phyloP scores from a whole-genome alignment of 2,329 filamentous ascomycete genomes.

The Pseudogymnoascus sp. region DNA sequence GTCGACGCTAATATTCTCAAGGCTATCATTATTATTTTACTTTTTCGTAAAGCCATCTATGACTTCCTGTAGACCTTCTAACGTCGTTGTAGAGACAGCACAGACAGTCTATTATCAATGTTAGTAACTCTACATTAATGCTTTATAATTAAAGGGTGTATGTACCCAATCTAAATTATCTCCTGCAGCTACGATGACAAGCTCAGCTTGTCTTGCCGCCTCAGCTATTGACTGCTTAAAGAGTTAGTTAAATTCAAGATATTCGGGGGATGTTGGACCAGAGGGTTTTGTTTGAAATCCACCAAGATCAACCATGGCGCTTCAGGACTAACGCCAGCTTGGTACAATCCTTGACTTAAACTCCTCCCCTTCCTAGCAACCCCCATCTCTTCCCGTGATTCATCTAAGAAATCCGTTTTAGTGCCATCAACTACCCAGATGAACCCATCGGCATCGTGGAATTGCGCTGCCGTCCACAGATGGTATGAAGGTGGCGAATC shows the following conservation, averaged over 20 bases:
- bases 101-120: background rate
- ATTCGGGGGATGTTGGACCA: background rate
- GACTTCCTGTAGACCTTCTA: background rate
- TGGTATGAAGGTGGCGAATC: background rate
- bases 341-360: background rate
- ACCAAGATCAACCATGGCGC: background rate
- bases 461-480: background rate
- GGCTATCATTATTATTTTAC: background rate
- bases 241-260: background rate
- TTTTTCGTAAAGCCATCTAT: background rate
- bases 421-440: background rate
- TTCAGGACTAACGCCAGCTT: background rate
- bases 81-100: background rate
- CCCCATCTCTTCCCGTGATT: background rate
- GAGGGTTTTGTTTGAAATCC: background rate
- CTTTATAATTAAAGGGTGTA: background rate
- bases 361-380: background rate
- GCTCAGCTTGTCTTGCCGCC: background rate
- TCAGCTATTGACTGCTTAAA: background rate
- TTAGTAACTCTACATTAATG: background rate
- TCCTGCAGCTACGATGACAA: background rate
- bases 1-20: background rate
- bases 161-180: background rate
- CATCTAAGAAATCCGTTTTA: background rate
- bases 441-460: background rate